A percentile compares a stretch with the other conserved stretches of the same genome.
phyloP scores from a whole-genome alignment of 805 yeast species.

The Zygoascus biomembranicola region DNA sequence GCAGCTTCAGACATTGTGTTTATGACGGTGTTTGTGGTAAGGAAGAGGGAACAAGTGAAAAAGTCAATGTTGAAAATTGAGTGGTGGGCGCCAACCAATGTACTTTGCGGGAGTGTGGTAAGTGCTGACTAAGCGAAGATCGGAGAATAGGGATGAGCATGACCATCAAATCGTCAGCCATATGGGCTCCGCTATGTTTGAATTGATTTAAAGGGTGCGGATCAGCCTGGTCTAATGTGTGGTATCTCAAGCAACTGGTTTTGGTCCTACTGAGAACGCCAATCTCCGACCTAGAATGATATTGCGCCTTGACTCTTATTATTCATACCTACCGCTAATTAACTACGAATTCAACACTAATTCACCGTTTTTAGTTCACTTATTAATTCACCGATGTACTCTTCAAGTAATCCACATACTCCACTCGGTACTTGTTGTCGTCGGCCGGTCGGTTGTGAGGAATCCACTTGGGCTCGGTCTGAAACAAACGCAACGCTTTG shows the following conservation, averaged over 20 bases:
- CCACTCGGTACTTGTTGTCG: conserved; percentile 36
- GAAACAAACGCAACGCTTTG: conserved; percentile 73
- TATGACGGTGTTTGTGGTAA: conserved; percentile 7
- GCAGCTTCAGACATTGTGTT: conserved; percentile 49
- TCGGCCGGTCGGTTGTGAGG: conserved; percentile 69
- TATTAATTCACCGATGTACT: not conserved
- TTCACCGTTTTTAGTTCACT: not conserved
- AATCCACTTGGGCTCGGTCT: conserved; percentile 95
- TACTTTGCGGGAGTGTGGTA: not conserved
- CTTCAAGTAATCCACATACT: conserved; percentile 32
- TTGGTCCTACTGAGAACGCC: too few relatives aligned
- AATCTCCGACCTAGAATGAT: too few relatives aligned
- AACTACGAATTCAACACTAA: too few relatives aligned
- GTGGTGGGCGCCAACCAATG: not conserved
- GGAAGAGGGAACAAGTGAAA: not conserved
- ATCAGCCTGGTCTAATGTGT: too few relatives aligned
- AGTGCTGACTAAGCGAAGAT: too few relatives aligned
- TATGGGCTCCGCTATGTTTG: too few relatives aligned
- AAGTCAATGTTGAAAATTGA: not conserved
- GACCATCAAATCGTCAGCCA: too few relatives aligned
- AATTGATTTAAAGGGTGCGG: too few relatives aligned
- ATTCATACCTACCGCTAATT: too few relatives aligned
- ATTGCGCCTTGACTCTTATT: too few relatives aligned
- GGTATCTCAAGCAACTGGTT: too few relatives aligned
- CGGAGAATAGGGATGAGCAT: too few relatives aligned